Evolutionary conservation across 257 asterid species (phyloP).

Genomic region (Agastache rugosa): DNA sequence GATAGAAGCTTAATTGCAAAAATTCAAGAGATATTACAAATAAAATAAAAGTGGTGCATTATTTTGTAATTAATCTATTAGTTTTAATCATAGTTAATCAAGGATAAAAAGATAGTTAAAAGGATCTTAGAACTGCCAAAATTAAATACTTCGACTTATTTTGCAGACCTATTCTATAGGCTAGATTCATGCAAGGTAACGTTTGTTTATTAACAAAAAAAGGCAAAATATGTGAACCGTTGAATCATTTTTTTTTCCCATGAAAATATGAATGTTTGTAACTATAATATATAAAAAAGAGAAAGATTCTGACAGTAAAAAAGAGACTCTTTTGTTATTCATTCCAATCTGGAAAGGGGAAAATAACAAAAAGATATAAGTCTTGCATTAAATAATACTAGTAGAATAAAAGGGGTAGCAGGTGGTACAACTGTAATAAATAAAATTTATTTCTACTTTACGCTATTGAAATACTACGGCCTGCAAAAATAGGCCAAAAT

Average conservation of each 20-base stretch:
- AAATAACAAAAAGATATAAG: constrained; percentile 38
- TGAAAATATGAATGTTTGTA: background rate
- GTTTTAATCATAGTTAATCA: background rate
- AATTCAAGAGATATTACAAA: no score
- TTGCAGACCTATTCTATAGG: background rate
- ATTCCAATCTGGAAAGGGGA: constrained; percentile 42
- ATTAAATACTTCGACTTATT: background rate
- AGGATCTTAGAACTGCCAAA: background rate
- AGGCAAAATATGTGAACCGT: background rate
- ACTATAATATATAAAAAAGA: background rate
- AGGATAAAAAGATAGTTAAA: no score
- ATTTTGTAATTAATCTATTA: no score
- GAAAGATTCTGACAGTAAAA: constrained; percentile 27
- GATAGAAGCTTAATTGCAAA: no score
- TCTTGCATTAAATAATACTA: constrained; percentile 13
- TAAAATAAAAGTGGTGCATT: no score
- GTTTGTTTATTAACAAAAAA: background rate
- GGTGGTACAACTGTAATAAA: constrained; percentile 18
- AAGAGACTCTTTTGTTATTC: background rate
- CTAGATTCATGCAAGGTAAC: background rate
- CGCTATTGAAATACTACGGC: background rate
- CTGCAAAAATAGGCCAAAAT: constrained; percentile 1
- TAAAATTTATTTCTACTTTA: background rate
- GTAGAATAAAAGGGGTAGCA: constrained; percentile 1
- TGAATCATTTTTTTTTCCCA: background rate